phyloP scores from a whole-genome alignment of 2,329 filamentous ascomycete genomes.

The Xylaria sp. region DNA sequence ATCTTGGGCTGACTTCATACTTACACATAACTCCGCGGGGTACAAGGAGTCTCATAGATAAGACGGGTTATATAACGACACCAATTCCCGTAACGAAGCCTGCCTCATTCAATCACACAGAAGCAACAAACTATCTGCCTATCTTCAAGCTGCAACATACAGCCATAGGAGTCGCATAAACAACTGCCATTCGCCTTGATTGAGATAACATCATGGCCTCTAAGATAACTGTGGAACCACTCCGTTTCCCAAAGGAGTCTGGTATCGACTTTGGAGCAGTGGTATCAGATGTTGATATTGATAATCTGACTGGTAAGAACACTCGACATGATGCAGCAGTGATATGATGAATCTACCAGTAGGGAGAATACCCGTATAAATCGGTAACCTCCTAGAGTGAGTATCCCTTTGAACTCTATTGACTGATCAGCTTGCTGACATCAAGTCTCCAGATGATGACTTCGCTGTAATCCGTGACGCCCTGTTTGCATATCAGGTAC shows the following conservation, averaged over 20 bases:
- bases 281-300: conserved; percentile 67
- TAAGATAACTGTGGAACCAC: conserved; percentile 51
- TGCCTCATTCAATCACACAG: background rate
- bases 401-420: conserved; percentile 38
- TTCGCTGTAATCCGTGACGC: conserved; percentile 72
- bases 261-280: conserved; percentile 69
- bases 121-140: background rate
- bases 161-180: background rate
- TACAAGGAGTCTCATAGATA: conserved; percentile 25
- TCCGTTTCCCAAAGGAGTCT: conserved; percentile 52
- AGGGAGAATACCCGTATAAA: conserved; percentile 66
- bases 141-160: background rate
- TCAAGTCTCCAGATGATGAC: conserved; percentile 63
- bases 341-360: conserved; percentile 35
- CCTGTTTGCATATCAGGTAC: conserved; percentile 74
- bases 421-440: conserved; percentile 34
- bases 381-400: conserved; percentile 69
- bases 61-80: conserved; percentile 7
- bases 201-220: conserved; percentile 30
- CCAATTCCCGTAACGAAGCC: background rate
- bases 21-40: conserved; percentile 9
- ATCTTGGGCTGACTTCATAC: conserved; percentile 3
- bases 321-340: conserved; percentile 22
- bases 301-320: conserved; percentile 69
- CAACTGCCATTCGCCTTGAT: background rate